phyloP scores from a whole-genome alignment of 2,329 filamentous ascomycete genomes.

The Sporothrix luriei region DNA sequence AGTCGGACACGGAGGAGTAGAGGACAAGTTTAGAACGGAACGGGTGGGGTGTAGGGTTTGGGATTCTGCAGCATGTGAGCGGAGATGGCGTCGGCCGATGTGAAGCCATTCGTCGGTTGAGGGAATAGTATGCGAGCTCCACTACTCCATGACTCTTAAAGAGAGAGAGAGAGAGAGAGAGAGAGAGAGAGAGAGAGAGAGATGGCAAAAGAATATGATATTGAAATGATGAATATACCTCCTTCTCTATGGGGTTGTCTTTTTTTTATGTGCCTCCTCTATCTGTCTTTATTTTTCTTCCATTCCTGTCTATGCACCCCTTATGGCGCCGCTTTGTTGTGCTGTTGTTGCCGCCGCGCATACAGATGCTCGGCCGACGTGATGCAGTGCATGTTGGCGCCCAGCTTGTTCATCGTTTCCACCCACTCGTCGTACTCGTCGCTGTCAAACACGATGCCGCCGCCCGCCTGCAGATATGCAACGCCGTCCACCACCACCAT shows the following conservation, averaged over 20 bases:
- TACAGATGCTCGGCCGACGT: slow-evolving; percentile 75
- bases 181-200: too few species aligned
- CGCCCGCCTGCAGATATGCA: slow-evolving; percentile 86
- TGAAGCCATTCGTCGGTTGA: background rate
- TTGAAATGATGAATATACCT: slow-evolving; percentile 8
- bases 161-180: too few species aligned
- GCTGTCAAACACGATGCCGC: slow-evolving; percentile 92
- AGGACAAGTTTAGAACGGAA: background rate
- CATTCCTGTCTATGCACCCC: too few species aligned
- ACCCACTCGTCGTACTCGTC: slow-evolving; percentile 89
- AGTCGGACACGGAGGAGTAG: slow-evolving; percentile 35
- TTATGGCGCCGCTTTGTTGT: slow-evolving; percentile 1
- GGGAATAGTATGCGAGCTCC: background rate
- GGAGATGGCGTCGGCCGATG: background rate
- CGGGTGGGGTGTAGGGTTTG: background rate
- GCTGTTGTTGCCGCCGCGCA: slow-evolving; percentile 41
- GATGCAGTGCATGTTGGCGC: slow-evolving; percentile 87
- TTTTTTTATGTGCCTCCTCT: background rate
- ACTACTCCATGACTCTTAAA: background rate
- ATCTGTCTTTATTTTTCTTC: background rate
- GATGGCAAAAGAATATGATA: background rate
- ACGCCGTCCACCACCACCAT: slow-evolving; percentile 93
- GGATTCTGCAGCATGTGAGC: background rate
- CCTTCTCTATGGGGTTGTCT: slow-evolving; percentile 5
- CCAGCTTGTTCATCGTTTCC: slow-evolving; percentile 93